Evolutionary conservation across 345 rosid species (phyloP), one percentile per base, ranked within the genome.

Genomic region (Moringa oleifera): DNA sequence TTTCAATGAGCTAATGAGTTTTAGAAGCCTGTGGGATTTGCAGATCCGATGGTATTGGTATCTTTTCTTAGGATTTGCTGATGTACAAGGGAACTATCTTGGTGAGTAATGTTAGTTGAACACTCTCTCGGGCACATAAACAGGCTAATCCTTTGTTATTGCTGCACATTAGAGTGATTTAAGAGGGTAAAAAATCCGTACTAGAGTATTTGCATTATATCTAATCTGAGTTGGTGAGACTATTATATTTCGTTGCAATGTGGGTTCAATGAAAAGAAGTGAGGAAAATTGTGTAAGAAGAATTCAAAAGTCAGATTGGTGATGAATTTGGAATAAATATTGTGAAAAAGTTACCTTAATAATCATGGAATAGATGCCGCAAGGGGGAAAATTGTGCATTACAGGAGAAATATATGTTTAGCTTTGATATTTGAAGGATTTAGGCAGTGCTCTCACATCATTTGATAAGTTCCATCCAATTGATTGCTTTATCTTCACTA

Each of bases 11-110:
- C 33, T 28, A 28, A 28, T 8, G 3, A 2, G 8, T 3, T 3
- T 28, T 28, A 28, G 33, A 8, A 8, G 33, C 8, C 33, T 28
- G 3, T 52, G 60, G n/a, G 7, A 8, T 56, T 51, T 69, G 67
- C 72, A 82, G 87, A 55, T 82, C 66, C 56, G 79, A 63, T 82
- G 82, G 87, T 80, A 81, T 52, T 83, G 85, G 87, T 83, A 81
- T 77, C 86, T 81, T 19, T 79, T 82, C 36, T 59, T 86, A 25
- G 84, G 83, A 33, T 76, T 78, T 60, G 68, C 78, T 68, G 89
- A 86, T 66, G 89, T 83, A 47, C 84, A 83, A 71, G 92, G 83
- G 36, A 83, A 73, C 66, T 81, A 62, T 69, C 83, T 81, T 58
- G 79, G 89, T 83, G 64, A 70, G 88, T 73, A 33, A 67, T 23